Percentiles rank a stretch among this genome's conserved stretches.
Evolutionary conservation across 768 basidiomycete genomes (phyloP).

Genomic region (Boletus pseudo-olivaceus): DNA sequence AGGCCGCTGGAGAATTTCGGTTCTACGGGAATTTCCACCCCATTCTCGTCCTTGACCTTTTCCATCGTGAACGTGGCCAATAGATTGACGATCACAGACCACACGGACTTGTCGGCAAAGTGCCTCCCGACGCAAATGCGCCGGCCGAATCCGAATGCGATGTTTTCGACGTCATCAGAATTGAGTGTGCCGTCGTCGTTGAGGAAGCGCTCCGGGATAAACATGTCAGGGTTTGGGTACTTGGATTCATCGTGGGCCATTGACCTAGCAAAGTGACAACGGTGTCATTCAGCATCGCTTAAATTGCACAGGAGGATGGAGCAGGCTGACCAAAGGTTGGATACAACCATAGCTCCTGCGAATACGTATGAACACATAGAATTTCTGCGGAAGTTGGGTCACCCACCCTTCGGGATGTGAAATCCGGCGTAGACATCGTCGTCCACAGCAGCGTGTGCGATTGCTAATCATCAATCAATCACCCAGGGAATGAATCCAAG

Average conservation of each 20-base stretch:
- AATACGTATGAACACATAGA: background rate
- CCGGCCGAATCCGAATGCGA: slow-evolving; percentile 29
- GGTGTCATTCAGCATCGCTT: background rate
- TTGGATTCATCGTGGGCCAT: slow-evolving; percentile 27
- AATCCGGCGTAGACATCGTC: slow-evolving; percentile 47
- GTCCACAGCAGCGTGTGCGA: slow-evolving; percentile 33
- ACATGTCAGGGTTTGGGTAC: slow-evolving; percentile 37
- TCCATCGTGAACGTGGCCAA: slow-evolving; percentile 17
- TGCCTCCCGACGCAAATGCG: slow-evolving; percentile 30
- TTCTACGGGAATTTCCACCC: slow-evolving; percentile 20
- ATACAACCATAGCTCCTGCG: slow-evolving; percentile 14
- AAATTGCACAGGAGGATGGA: background rate
- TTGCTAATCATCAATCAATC: slow-evolving; percentile 18
- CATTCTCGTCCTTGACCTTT: slow-evolving; percentile 17
- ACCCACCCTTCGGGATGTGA: slow-evolving; percentile 44
- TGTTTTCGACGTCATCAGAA: slow-evolving; percentile 1
- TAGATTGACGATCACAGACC: slow-evolving; percentile 20
- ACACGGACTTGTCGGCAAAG: slow-evolving; percentile 24
- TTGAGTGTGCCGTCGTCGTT: slow-evolving; percentile 22
- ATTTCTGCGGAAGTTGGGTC: background rate
- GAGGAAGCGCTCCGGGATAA: slow-evolving; percentile 41
- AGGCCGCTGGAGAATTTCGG: slow-evolving; percentile 1
- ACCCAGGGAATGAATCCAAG: background rate
- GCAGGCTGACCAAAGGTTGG: slow-evolving; percentile 18
- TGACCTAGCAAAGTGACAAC: slow-evolving; percentile 10